phyloP scores from a whole-genome alignment of 345 rosid genomes.

The Euphorbia tirucalli region DNA sequence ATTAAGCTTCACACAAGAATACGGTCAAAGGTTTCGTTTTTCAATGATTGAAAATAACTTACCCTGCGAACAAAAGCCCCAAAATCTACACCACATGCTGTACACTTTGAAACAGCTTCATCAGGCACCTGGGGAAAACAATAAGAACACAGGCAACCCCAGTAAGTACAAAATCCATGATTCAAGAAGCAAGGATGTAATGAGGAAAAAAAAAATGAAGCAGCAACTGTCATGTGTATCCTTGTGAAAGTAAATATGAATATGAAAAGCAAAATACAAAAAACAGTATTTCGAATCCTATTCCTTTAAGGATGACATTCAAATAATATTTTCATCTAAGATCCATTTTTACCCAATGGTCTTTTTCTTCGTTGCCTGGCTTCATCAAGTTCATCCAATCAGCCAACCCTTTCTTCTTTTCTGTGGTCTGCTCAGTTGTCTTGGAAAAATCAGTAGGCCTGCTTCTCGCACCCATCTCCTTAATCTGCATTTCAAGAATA shows the following conservation, averaged over 20 bases:
- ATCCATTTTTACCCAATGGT: slow-evolving; percentile 65
- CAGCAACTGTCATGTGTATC: background rate
- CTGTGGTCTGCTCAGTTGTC: slow-evolving; percentile 58
- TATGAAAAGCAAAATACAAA: background rate
- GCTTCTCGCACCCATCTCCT: slow-evolving; percentile 88
- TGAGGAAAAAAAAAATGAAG: background rate
- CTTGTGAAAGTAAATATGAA: background rate
- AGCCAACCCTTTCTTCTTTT: slow-evolving; percentile 71
- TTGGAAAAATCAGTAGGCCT: slow-evolving; percentile 55
- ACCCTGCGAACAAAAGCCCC: slow-evolving; percentile 87
- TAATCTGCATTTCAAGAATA: slow-evolving; percentile 47
- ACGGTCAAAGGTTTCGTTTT: background rate
- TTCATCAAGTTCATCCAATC: slow-evolving; percentile 91
- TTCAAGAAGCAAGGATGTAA: background rate
- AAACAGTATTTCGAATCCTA: background rate
- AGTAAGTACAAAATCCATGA: background rate
- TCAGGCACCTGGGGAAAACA: slow-evolving; percentile 67
- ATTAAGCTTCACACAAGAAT: slow-evolving; percentile 3
- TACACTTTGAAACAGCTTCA: slow-evolving; percentile 87
- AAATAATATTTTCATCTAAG: background rate
- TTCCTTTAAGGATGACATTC: background rate
- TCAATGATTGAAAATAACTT: background rate
- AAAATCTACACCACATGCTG: slow-evolving; percentile 82
- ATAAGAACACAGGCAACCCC: background rate
- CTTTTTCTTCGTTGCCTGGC: slow-evolving; percentile 95